Conservation (phyloP, 768 basidiomycete species). For the Kwoniella newhampshirensis region DNA sequence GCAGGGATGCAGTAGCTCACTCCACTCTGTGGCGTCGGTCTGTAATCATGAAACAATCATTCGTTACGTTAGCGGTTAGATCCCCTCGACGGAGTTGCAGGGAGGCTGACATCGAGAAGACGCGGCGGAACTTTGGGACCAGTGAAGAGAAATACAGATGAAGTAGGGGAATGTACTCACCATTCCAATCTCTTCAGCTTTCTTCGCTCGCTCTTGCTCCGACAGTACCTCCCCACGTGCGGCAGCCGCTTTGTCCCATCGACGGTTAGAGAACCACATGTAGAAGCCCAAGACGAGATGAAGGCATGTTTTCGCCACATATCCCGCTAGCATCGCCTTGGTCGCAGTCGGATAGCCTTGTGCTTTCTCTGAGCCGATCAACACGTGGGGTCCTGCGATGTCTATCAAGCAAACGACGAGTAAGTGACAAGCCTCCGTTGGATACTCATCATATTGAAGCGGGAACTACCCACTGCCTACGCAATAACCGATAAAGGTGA, state of each 20-base stretch:
- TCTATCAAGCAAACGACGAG: not conserved
- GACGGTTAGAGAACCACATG: slow-evolving; percentile 51
- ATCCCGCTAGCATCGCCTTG: slow-evolving; percentile 48
- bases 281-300: slow-evolving; percentile 48
- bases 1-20: not conserved
- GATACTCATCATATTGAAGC: not conserved
- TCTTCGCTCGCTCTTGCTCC: slow-evolving; percentile 61
- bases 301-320: slow-evolving; percentile 26
- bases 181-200: slow-evolving; percentile 34
- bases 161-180: slow-evolving; percentile 2
- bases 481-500: slow-evolving; percentile 50
- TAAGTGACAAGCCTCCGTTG: not conserved
- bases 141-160: not conserved
- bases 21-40: slow-evolving; percentile 21
- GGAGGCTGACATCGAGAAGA: too few relatives aligned
- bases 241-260: slow-evolving; percentile 33
- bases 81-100: too few relatives aligned
- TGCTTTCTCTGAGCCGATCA: slow-evolving; percentile 25
- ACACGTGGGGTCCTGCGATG: slow-evolving; percentile 23
- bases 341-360: slow-evolving; percentile 44
- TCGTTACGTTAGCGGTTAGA: not conserved
- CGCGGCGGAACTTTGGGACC: not conserved
- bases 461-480: slow-evolving; percentile 19
- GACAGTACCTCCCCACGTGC: slow-evolving; percentile 11
- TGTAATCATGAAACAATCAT: not conserved